phyloP scores from a whole-genome alignment of 345 rosid species.

The Rhodomyrtus tomentosa region DNA sequence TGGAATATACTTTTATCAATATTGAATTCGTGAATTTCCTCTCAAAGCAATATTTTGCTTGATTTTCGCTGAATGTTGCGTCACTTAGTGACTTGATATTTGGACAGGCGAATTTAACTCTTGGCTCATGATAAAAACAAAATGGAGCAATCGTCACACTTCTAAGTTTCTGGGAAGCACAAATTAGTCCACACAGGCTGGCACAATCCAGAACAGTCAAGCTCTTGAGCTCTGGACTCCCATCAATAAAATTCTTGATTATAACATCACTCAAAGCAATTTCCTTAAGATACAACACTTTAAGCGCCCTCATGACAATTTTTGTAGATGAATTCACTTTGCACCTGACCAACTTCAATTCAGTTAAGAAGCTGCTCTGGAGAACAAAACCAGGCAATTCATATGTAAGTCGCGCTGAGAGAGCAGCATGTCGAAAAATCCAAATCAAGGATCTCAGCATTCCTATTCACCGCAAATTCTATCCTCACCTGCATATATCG shows the following conservation, averaged over 20 bases:
- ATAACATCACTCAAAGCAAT: not conserved
- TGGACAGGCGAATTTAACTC: not conserved
- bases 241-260: not conserved
- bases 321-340: not conserved
- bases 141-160: not conserved
- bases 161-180: not conserved
- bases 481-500: not conserved
- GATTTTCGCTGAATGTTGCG: too few relatives aligned
- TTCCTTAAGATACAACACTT: not conserved
- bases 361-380: not conserved
- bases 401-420: not conserved
- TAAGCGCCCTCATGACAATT: not conserved
- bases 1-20: too few relatives aligned
- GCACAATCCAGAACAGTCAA: too few relatives aligned
- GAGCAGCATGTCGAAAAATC: not conserved
- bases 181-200: not conserved
- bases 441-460: not conserved
- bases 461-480: not conserved
- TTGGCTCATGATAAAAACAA: not conserved
- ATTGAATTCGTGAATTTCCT: too few relatives aligned
- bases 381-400: not conserved
- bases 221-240: not conserved
- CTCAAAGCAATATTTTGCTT: too few relatives aligned
- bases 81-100: not conserved
- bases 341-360: slow-evolving; percentile 2